Conservation (phyloP, 2,329 filamentous ascomycete species). For the Sordariomycetes sp. region DNA sequence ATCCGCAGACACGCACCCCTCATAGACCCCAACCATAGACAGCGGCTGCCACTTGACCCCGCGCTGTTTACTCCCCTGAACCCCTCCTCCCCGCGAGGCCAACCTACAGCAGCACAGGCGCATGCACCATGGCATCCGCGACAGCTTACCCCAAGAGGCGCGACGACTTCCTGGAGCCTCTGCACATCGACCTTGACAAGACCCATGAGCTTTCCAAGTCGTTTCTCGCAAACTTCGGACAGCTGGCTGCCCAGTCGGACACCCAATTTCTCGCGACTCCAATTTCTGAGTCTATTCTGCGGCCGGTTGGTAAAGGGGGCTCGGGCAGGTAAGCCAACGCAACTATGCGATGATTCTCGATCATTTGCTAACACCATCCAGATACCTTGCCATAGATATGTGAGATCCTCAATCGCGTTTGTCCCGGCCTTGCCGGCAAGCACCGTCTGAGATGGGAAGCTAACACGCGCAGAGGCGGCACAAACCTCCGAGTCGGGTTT, state of each 20-base stretch:
- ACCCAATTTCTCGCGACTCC: conserved; percentile 53
- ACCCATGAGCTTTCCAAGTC: conserved; percentile 36
- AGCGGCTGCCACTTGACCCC: too few relatives aligned
- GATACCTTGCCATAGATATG: conserved; percentile 58
- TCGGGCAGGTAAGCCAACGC: conserved; percentile 38
- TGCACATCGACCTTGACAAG: conserved; percentile 36
- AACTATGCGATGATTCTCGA: background rate
- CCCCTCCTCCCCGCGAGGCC: background rate
- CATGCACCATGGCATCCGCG: conserved; percentile 1
- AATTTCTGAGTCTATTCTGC: conserved; percentile 49
- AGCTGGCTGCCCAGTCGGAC: conserved; percentile 40
- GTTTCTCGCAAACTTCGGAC: conserved; percentile 36
- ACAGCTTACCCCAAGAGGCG: conserved; percentile 7
- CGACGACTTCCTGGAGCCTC: conserved; percentile 39
- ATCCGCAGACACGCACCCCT: too few relatives aligned
- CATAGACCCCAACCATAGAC: too few relatives aligned
- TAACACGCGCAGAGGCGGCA: conserved; percentile 45
- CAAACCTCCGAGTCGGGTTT: conserved; percentile 60
- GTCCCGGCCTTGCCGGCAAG: too few relatives aligned
- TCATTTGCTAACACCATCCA: conserved; percentile 17
- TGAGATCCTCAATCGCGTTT: conserved; percentile 24
- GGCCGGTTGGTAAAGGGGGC: conserved; percentile 30
- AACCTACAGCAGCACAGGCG: background rate
- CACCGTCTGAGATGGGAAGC: background rate
- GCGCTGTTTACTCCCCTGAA: too few relatives aligned